Evolutionary conservation across 495 filamentous ascomycete genomes (phyloP), one percentile per base, ranked within the genome.

Genomic region (Trichoderma orchidacearum): DNA sequence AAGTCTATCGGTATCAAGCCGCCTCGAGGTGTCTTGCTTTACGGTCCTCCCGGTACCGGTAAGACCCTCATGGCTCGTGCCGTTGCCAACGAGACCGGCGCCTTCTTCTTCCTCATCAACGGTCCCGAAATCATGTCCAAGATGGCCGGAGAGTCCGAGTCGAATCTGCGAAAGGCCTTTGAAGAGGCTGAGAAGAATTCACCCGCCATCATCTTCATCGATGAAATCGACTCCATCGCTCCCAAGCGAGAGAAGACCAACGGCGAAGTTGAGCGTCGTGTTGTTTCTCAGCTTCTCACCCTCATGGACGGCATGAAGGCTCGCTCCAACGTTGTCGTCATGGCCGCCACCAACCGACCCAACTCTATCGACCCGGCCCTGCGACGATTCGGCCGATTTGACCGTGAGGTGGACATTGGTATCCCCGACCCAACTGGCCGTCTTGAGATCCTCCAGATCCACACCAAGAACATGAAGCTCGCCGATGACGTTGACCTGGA

Each of bases 401-500:
- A 96, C 71, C 93, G 92, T 71, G 92, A 97, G 70, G 92, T 97
- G 58, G 92, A 97, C 66, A 96, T 97, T 63, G 90, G 92, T 61
- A 96, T 97, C 60, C 92, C 92, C 31, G 92, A 97, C 73, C 93
- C 94, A 54, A 97, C 93, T 66, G 93, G 93, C 60, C 93, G 94
- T 82, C 87, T 98, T 41, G 93, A 98, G 77, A 96, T 98, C 68
- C 82, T 98, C 51, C 87, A 91, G 72, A 98, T 98, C 61, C 93
- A 98, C 78, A 97, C 94, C 63, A 98, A 98, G 84, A 98, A 98
- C 82, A 98, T 98, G 93, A 98, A 97, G 80, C 82, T 98, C 29
- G 90, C 76, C 51, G 94, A 96, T 48, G 93, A 97, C 68, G 93
- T 98, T 38, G 93, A 98, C 67, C 85, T 98, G 21, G 90, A 95